Base-by-base conservation (phyloP, 768 basidiomycete species). In the Mycena belliarum region DNA sequence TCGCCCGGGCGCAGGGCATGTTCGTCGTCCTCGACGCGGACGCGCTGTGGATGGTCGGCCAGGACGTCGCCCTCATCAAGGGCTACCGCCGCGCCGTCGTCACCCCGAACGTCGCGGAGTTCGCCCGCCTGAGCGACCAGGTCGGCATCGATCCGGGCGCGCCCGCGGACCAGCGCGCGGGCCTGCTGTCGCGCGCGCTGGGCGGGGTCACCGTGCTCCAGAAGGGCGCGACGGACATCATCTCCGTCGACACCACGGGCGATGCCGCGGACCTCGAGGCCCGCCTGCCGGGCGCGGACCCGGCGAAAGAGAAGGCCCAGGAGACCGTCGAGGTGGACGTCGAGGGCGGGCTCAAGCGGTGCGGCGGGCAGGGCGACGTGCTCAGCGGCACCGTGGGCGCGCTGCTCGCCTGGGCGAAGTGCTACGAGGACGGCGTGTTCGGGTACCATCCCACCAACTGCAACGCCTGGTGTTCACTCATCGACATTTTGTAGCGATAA, bases 281-380 rank as follows among this genome's bases (percentile, higher is more conserved):
- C 46, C 70, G 78, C 49, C 37, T 80, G 26, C 72, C 70, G 49
- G 75, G 72, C 11, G 75, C 72, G 0, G 78, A 83, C 63, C 79
- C 76, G 0, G 69, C 84, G 24, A 75, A 80, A 51, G 82, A 84
- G 59, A 78, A 76, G 37, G 77, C 80, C 37, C 76, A 78, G 55
- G 86, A 89, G 66, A 81, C 83, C 4, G 72, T 94, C 4, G 78
- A 81, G 50, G 85, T 90, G 26, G 86, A 89, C 61, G 73, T 79
- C 0, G 74, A 83, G 52, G 97, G 97, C 2, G 95, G 96, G 2
- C 64, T 92, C 65, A 96, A 96, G 75, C 78, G 97, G 53, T 95
- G 93, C 66, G 96, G 97, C 14, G 97, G 97, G 1, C 97, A 98
- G 70, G 97, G 97, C 0, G 97, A 99, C 72, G 86, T 99, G 35